phyloP scores from a whole-genome alignment of 2,329 filamentous ascomycete genomes.

The Scytalidium lignicola region DNA sequence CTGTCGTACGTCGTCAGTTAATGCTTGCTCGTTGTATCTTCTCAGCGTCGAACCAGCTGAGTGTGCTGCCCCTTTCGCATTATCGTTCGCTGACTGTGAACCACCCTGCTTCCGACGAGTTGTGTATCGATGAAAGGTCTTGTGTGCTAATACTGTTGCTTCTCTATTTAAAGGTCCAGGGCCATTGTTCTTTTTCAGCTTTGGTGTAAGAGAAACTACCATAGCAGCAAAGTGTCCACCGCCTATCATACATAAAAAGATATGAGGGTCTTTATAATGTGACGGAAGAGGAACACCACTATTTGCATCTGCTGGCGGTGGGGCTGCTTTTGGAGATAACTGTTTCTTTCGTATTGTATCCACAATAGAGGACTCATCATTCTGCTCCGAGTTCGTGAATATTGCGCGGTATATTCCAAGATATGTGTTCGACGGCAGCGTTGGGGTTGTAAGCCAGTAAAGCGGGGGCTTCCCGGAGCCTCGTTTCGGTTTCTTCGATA shows the following conservation, averaged over 20 bases:
- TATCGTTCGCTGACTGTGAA: slow-evolving; percentile 88
- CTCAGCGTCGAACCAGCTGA: slow-evolving; percentile 87
- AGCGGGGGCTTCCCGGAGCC: slow-evolving; percentile 66
- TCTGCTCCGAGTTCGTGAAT: slow-evolving; percentile 67
- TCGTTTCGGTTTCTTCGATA: slow-evolving; percentile 43
- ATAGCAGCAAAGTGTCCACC: slow-evolving; percentile 97
- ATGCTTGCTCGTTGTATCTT: slow-evolving; percentile 88
- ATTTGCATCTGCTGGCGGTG: slow-evolving; percentile 45
- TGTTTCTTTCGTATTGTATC: slow-evolving; percentile 73
- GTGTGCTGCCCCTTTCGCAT: slow-evolving; percentile 87
- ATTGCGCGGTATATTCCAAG: slow-evolving; percentile 83
- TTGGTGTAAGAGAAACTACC: slow-evolving; percentile 83
- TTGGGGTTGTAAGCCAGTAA: slow-evolving; percentile 77
- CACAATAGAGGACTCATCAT: slow-evolving; percentile 54
- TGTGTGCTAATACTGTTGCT: slow-evolving; percentile 85
- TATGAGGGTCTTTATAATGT: slow-evolving; percentile 68
- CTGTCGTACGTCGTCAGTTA: slow-evolving; percentile 81
- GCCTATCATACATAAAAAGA: slow-evolving; percentile 98
- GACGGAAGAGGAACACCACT: slow-evolving; percentile 52
- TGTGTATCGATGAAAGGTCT: slow-evolving; percentile 97
- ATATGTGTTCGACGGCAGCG: slow-evolving; percentile 70
- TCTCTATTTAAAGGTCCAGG: slow-evolving; percentile 73
- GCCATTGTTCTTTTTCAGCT: slow-evolving; percentile 62
- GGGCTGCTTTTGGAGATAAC: slow-evolving; percentile 54
- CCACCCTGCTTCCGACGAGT: slow-evolving; percentile 95